Base-by-base conservation (phyloP, 176 grass and related monocot species). In the Carex parvula region DNA sequence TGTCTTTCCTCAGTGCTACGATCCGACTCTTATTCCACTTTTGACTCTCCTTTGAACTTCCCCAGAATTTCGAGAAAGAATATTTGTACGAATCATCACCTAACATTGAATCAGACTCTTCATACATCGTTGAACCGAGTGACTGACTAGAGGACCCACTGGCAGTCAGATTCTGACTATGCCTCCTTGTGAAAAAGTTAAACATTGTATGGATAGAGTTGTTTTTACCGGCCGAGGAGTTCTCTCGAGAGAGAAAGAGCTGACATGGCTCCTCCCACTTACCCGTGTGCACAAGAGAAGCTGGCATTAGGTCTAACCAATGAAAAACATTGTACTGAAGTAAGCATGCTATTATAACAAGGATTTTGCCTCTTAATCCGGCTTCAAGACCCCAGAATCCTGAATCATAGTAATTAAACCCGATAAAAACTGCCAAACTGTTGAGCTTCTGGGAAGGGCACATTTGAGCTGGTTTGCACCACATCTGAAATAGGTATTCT, bases 321-420 rank as follows among this genome's bases (percentile, higher is more conserved):
- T 91, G 92, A 81, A 98, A 98, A 84, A 93, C 91, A 91, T 94
- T 98, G 84, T 98, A 98, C 64, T 98, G 89, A 84, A 98, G 94
- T 80, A 89, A 91, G 77, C 90, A 98, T 60, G 92, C 90, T 79
- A 98, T 91, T 69, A 94, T 90, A 52, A 98, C 92, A 75, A 98
- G 86, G 86, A 98, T 86, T 84, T 98, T 98, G 63, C 90, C 91
- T 82, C 95, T 91, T 69, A 98, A 84, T 5, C 92, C 91, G 81
- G 88, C 79, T 80, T 98, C 92, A 32, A 98, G 70, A 69, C 95
- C 90, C 95, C 92, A 94, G 88, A 98, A 94, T 58, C 95, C 95
- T 84, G 92, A 90, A 88, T 87, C 90, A 82, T 93, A 98, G 87
- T 93, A 87, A 76, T 84, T 93, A 56, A 94, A 88, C 79, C 95